phyloP scores from a whole-genome alignment of 2,329 filamentous ascomycete species.

The Alternaria viburni region DNA sequence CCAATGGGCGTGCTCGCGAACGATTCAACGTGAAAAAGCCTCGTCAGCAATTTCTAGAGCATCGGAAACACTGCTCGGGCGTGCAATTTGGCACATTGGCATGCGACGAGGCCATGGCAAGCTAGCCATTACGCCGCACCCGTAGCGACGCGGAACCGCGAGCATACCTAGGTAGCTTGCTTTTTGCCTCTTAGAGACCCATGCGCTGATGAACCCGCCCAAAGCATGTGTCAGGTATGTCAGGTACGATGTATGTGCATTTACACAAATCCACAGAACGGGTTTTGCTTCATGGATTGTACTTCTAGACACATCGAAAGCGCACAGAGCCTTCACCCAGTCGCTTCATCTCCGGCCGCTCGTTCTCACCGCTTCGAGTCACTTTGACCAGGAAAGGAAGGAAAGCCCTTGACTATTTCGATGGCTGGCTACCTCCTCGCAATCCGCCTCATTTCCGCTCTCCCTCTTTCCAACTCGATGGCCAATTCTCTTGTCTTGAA shows the following conservation, averaged over 20 bases:
- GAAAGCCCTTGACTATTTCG: background rate
- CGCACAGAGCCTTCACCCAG: conserved; percentile 1
- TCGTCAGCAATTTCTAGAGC: conserved; percentile 20
- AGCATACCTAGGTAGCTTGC: background rate
- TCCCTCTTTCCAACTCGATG: conserved; percentile 42
- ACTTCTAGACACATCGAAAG: conserved; percentile 1
- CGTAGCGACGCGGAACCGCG: background rate
- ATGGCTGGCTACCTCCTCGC: conserved; percentile 28
- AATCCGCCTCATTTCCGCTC: conserved; percentile 36
- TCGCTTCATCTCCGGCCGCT: background rate
- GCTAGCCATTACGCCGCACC: background rate
- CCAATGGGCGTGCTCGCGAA: conserved; percentile 18
- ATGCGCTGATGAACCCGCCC: background rate
- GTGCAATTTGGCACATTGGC: conserved; percentile 7
- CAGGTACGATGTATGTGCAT: background rate
- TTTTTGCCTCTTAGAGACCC: background rate
- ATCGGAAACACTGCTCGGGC: conserved; percentile 8
- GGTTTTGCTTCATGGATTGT: background rate
- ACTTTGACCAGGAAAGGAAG: background rate
- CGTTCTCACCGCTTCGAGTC: background rate
- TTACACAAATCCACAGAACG: background rate
- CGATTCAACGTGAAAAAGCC: conserved; percentile 17
- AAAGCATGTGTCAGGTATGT: background rate
- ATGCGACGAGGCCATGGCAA: conserved; percentile 2
- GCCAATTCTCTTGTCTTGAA: conserved; percentile 36